Conservation (phyloP, 139 green algal genomes). For the Zygnema circumcarinatum region DNA sequence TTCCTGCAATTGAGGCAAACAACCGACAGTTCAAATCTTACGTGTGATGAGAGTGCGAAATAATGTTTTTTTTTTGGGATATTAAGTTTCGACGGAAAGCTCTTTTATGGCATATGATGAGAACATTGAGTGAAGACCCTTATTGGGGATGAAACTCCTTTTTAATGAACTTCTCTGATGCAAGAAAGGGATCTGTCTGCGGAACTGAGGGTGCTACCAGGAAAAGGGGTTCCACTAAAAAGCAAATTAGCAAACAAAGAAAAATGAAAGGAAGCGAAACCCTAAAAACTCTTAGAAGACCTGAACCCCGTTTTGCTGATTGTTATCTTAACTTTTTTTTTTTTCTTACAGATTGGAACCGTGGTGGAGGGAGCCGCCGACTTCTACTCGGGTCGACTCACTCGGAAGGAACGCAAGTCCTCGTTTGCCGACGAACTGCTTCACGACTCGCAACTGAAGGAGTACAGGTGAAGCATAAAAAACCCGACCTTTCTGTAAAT, state of each 20-base stretch:
- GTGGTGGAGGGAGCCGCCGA: constrained; percentile 79
- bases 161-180: constrained; percentile 26
- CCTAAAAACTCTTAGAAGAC: too few relatives aligned
- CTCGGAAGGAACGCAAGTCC: constrained; percentile 74
- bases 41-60: too few relatives aligned
- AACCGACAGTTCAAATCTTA: too few relatives aligned
- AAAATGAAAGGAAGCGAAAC: too few relatives aligned
- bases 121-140: neutral
- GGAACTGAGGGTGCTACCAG: neutral
- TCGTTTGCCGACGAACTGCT: constrained; percentile 63
- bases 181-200: constrained; percentile 2
- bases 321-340: too few relatives aligned
- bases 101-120: constrained; percentile 22
- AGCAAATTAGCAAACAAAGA: too few relatives aligned
- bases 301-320: too few relatives aligned
- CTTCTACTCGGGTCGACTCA: constrained; percentile 74
- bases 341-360: constrained; percentile 74
- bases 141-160: neutral
- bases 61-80: too few relatives aligned
- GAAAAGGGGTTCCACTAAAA: neutral
- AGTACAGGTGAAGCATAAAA: constrained; percentile 27
- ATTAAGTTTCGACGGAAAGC: too few relatives aligned
- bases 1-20: too few relatives aligned
- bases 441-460: constrained; percentile 22
- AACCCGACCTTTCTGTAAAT: neutral